Base-by-base conservation (phyloP, 2,329 filamentous ascomycete genomes). In the Aspergillus versicolor region DNA sequence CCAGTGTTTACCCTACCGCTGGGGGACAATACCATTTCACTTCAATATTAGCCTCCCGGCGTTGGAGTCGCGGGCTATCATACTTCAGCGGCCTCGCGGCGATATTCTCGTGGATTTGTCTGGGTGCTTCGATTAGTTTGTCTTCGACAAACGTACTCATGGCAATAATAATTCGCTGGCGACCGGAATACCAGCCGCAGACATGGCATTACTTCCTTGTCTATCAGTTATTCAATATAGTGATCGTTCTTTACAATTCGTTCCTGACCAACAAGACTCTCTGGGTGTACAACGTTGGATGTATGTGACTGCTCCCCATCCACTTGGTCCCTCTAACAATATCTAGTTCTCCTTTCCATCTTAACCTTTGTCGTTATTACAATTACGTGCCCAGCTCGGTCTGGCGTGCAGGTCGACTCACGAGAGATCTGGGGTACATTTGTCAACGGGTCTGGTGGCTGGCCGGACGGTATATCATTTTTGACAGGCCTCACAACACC, bases 391-490 rank as follows among this genome's bases (percentile, higher is more conserved):
- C 64, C 64, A 8, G 56, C 56, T 8, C 63, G 63, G 32, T 64
- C 64, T 15, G 38, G 50, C 12, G 47, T 50, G 3, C 34, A 52
- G 2, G 41, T 62, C 43, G 58, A 61, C 59, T 64, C 64, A 11
- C 32, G n/a, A 2, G 40, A 53, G 7, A 44, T 63, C 27, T 66
- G 64, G 64, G 53, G 55, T 8, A 49, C 59, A 22, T 57, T 66
- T 13, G 46, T 51, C 52, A 66, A 66, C 22, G 64, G 64, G 5
- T 65, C 63, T 19, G 58, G 59, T 41, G 63, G 64, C 49, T 66
- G 64, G 64, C 59, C 64, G 12, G 55, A 66, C 44, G 63, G 63
- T 43, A 60, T 66, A 46, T 62, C 64, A n/a, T 66, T 64, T 57
- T 49, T 66, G 12, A 66, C 64, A 6, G 63, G 61, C 7, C 59